Percentiles rank a stretch among this genome's conserved stretches.
phyloP scores from a whole-genome alignment of 805 yeast species.

The Starmerella ratchasimensis region DNA sequence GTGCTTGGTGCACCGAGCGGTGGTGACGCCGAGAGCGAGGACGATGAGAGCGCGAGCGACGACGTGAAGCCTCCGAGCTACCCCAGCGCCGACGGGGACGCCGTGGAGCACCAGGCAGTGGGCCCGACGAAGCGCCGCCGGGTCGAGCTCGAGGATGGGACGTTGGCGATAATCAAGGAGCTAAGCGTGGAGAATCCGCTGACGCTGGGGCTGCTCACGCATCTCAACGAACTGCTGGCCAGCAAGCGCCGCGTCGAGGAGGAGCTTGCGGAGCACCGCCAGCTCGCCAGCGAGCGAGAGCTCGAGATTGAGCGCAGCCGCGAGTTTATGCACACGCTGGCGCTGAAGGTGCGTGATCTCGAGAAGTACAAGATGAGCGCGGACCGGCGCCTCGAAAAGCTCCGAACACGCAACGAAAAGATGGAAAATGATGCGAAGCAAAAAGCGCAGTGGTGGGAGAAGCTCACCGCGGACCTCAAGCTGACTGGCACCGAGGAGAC shows the following conservation, averaged over 20 bases:
- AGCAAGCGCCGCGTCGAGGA: constrained; percentile 29
- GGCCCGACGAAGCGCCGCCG: constrained; percentile 7
- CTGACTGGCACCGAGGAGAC: constrained; percentile 33
- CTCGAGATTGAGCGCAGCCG: constrained; percentile 33
- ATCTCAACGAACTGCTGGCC: constrained; percentile 27
- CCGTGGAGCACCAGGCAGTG: too few species aligned
- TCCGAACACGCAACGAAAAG: constrained; percentile 16
- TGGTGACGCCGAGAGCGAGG: constrained; percentile 11
- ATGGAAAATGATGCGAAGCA: constrained; percentile 18
- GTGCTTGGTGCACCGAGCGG: constrained; percentile 21
- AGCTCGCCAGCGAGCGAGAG: constrained; percentile 30
- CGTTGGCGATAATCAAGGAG: constrained; percentile 1
- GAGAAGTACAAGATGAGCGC: constrained; percentile 18
- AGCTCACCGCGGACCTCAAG: constrained; percentile 29
- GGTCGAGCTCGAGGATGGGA: constrained; percentile 9
- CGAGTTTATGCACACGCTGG: constrained; percentile 34
- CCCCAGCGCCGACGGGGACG: neutral
- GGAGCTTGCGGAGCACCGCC: constrained; percentile 37
- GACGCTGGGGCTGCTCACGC: constrained; percentile 4
- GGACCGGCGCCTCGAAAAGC: constrained; percentile 22
- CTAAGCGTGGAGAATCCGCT: constrained; percentile 7
- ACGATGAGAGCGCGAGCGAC: constrained; percentile 12
- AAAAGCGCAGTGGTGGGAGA: constrained; percentile 10
- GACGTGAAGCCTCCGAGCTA: neutral
- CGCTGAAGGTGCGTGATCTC: constrained; percentile 33